A percentile compares a stretch with the other conserved stretches of the same genome.
These are phyloP conservation scores for Heliocybe sulcata DNA, from an alignment of 1,284 basidiomycete species.

Conservation along the genomic window DNA sequence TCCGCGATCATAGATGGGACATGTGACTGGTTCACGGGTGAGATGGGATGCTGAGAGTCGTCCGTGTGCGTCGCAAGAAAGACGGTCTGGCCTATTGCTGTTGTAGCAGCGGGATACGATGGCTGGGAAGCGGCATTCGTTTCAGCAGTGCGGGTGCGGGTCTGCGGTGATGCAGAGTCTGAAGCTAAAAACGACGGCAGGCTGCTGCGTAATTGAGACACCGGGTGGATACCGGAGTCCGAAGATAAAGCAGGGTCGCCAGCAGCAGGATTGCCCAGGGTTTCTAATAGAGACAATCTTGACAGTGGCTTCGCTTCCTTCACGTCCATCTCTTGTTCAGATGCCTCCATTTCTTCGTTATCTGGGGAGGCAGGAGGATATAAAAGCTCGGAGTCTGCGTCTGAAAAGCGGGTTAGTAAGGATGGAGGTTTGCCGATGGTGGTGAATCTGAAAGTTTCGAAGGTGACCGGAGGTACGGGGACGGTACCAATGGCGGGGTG, in stretches of 20 bases:
- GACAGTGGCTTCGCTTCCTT: background rate
- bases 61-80: background rate
- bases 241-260: background rate
- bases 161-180: background rate
- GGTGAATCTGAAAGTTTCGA: slow-evolving; percentile 12
- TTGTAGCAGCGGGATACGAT: background rate
- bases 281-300: background rate
- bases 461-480: background rate
- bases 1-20: no score
- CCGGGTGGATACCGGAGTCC: background rate
- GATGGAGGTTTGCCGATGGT: slow-evolving; percentile 15
- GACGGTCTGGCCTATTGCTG: background rate
- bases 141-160: background rate
- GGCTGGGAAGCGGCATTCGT: background rate
- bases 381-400: background rate
- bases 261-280: background rate
- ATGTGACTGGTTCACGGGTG: no score
- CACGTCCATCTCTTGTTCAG: background rate
- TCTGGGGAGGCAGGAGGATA: slow-evolving; percentile 8
- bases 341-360: background rate
- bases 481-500: background rate
- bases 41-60: no score
- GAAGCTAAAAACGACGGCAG: background rate
- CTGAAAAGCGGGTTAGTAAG: slow-evolving; percentile 12
- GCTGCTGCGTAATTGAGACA: background rate